These are phyloP conservation scores for Hypholoma fasciculare DNA, from an alignment of 768 basidiomycete species.

Conservation along the genomic window DNA sequence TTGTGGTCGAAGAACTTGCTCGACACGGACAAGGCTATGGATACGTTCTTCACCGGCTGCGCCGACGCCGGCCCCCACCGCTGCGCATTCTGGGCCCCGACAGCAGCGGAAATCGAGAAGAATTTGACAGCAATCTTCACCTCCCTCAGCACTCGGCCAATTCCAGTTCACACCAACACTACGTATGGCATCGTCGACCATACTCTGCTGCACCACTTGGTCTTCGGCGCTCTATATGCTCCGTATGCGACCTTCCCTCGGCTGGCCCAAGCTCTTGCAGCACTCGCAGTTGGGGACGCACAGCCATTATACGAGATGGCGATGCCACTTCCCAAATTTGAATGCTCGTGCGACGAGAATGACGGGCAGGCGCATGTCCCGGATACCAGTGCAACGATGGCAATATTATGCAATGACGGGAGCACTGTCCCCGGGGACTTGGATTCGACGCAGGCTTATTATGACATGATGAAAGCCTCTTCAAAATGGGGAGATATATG, in stretches of 20 bases:
- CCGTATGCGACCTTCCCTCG: constrained; percentile 33
- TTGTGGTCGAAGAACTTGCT: constrained; percentile 34
- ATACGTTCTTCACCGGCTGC: constrained; percentile 36
- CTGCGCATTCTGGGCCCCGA: constrained; percentile 40
- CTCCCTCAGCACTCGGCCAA: constrained; percentile 28
- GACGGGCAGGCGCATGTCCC: constrained; percentile 6
- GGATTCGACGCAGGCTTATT: constrained; percentile 31
- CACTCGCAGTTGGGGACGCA: constrained; percentile 19
- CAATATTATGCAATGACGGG: constrained; percentile 36
- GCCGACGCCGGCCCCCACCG: constrained; percentile 32
- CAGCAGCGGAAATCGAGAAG: constrained; percentile 28
- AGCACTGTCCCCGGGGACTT: constrained; percentile 33
- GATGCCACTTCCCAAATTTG: constrained; percentile 24
- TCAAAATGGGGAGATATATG: constrained; percentile 35
- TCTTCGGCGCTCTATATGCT: constrained; percentile 34
- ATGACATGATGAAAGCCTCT: constrained; percentile 25
- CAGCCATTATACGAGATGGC: no score
- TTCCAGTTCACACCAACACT: constrained; percentile 25
- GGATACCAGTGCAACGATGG: constrained; percentile 26
- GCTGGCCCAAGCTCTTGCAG: constrained; percentile 36
- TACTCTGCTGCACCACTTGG: constrained; percentile 20
- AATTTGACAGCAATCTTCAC: constrained; percentile 36
- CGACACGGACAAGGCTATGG: constrained; percentile 35
- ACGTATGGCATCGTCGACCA: constrained; percentile 41
- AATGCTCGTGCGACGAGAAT: constrained; percentile 29